Percentiles rank a stretch among this genome's conserved stretches.
These are phyloP conservation scores for Fusarium oligoseptatum DNA, from an alignment of 2,329 filamentous ascomycete species.

Conservation along the genomic window DNA sequence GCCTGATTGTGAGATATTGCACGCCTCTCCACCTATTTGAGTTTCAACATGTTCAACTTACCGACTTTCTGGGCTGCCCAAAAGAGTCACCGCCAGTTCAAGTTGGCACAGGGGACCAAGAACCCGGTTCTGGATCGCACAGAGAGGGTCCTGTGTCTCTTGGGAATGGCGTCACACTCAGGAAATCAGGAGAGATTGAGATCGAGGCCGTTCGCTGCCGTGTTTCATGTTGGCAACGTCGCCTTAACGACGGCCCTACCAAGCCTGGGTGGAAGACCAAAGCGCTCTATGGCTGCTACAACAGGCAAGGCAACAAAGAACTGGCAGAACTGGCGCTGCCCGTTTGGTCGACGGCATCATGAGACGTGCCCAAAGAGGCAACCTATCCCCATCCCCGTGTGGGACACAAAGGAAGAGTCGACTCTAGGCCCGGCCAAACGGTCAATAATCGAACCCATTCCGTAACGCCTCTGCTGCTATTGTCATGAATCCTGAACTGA, in stretches of 20 bases:
- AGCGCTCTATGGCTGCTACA: slow-evolving; percentile 9
- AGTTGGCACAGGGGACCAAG: slow-evolving; percentile 35
- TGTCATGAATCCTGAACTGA: background rate
- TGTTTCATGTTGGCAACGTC: slow-evolving; percentile 32
- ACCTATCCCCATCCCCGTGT: background rate
- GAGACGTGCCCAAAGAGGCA: background rate
- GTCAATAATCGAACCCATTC: slow-evolving; percentile 8
- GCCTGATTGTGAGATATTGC: background rate
- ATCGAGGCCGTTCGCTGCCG: slow-evolving; percentile 26
- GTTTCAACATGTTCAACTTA: slow-evolving; percentile 39
- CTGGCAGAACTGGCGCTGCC: background rate
- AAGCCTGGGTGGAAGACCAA: slow-evolving; percentile 11
- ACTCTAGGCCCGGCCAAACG: slow-evolving; percentile 2
- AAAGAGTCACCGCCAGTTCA: slow-evolving; percentile 29
- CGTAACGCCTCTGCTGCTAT: background rate
- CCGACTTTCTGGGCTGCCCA: slow-evolving; percentile 33
- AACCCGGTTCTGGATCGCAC: slow-evolving; percentile 25
- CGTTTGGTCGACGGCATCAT: background rate
- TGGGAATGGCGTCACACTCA: slow-evolving; percentile 17
- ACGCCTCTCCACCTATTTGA: slow-evolving; percentile 29
- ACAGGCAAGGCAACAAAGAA: slow-evolving; percentile 3
- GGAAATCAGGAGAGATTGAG: slow-evolving; percentile 10
- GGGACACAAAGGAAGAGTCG: background rate
- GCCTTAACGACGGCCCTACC: slow-evolving; percentile 3
- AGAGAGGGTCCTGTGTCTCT: background rate